Percentiles rank a stretch among this genome's conserved stretches.
Evolutionary conservation across 495 filamentous ascomycete species (phyloP).

Genomic region (Aspergillus coremiiformis): DNA sequence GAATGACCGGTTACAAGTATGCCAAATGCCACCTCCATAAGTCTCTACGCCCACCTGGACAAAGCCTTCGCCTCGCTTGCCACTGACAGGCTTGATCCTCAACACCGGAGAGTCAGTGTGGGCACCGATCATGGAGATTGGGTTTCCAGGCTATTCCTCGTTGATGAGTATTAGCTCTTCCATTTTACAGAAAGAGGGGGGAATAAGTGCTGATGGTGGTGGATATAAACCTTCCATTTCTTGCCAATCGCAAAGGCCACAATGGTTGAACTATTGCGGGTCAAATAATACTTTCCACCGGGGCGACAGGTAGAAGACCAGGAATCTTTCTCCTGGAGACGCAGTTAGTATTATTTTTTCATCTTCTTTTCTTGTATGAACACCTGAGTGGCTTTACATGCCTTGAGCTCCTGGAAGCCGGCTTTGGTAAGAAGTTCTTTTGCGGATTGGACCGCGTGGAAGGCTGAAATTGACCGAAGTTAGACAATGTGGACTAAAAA

Average conservation of each 20-base stretch:
- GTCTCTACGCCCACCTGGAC: constrained; percentile 93
- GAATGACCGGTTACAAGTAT: constrained; percentile 42
- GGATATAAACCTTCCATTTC: constrained; percentile 63
- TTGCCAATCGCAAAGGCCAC: constrained; percentile 90
- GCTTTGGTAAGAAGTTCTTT: constrained; percentile 67
- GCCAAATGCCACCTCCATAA: constrained; percentile 81
- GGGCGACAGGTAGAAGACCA: constrained; percentile 75
- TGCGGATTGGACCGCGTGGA: constrained; percentile 81
- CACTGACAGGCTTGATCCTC: constrained; percentile 88
- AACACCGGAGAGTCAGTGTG: constrained; percentile 93
- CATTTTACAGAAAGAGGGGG: background rate
- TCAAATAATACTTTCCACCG: constrained; percentile 94
- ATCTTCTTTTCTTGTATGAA: too few relatives aligned
- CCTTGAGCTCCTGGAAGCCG: constrained; percentile 78
- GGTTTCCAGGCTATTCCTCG: constrained; percentile 63
- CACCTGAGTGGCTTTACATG: constrained; percentile 19
- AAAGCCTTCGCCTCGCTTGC: constrained; percentile 80
- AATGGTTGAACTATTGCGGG: constrained; percentile 87
- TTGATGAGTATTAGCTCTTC: background rate
- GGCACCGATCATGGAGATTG: constrained; percentile 90
- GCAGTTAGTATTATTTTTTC: background rate
- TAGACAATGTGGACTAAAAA: constrained; percentile 5
- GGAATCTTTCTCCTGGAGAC: constrained; percentile 67
- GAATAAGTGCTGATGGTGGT: background rate
- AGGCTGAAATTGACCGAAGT: constrained; percentile 52